Conservation (phyloP, 2,329 filamentous ascomycete species). For the Pseudopithomyces chartarum region DNA sequence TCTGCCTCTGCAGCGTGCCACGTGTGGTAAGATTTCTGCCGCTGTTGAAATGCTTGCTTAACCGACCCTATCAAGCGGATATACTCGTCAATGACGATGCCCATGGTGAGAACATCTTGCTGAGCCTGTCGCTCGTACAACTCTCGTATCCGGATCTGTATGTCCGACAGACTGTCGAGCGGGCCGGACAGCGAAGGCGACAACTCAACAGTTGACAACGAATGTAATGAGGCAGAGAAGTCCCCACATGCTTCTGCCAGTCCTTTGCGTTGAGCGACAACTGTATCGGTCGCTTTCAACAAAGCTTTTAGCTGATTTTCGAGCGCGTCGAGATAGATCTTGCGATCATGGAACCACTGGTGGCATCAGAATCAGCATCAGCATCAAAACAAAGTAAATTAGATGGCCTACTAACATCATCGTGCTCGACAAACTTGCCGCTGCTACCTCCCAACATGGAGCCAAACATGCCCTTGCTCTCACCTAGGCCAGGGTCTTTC, state of each 20-base stretch:
- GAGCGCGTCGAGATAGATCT: constrained; percentile 90
- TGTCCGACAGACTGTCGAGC: constrained; percentile 86
- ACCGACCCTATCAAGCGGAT: constrained; percentile 94
- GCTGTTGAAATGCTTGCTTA: constrained; percentile 88
- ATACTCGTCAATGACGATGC: constrained; percentile 98
- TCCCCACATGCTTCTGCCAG: constrained; percentile 92
- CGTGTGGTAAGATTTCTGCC: constrained; percentile 92
- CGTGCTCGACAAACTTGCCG: constrained; percentile 94
- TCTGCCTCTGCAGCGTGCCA: constrained; percentile 94
- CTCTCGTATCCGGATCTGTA: constrained; percentile 92
- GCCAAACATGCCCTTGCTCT: constrained; percentile 93
- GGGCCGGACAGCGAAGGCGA: constrained; percentile 87
- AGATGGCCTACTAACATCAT: constrained; percentile 69
- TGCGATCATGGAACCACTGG: constrained; percentile 97
- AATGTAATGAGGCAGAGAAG: constrained; percentile 90
- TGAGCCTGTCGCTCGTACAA: constrained; percentile 96
- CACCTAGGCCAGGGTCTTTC: constrained; percentile 80
- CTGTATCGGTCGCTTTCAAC: constrained; percentile 90
- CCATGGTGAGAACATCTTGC: constrained; percentile 93
- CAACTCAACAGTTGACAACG: constrained; percentile 88
- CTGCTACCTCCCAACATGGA: constrained; percentile 75
- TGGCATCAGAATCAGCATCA: constrained; percentile 20
- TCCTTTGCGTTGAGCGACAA: constrained; percentile 89
- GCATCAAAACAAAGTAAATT: not conserved
- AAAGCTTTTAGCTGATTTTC: constrained; percentile 89